Evolutionary conservation across 2,329 filamentous ascomycete genomes (phyloP), one percentile per base, ranked within the genome.

Genomic region (Fusarium sarcochroum): DNA sequence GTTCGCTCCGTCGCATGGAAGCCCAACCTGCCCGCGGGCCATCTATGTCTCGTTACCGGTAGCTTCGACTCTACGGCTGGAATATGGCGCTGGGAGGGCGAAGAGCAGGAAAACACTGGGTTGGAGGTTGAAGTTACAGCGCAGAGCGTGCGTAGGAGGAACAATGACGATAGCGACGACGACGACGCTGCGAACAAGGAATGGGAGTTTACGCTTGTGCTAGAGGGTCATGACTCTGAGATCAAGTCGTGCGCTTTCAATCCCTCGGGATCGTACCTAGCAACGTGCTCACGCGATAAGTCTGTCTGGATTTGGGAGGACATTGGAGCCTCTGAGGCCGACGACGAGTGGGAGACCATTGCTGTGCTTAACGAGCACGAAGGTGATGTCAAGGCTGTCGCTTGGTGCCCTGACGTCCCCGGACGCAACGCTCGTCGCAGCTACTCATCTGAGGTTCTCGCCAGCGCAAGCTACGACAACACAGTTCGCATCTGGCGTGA

Each of bases 231-330:
- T 78, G 96, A 98, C 76, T 93, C 92, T 23, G 96, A 99, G 80
- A 92, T 99, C 83, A 91, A 98, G 83, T 84, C 87, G 30, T 89
- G 95, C 66, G 85, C 88, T 3, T 97, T 94, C 82, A 90, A 87
- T 18, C 90, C 92, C 0, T 88, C 88, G 0, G 92, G 92, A 1
- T 88, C 91, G 64, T 90, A 93, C 73, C 86, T 99, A 6, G 96
- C 96, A 7, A 98, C 94, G 0, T 98, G 94, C 80, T 92, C 90
- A 53, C 87, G 96, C 48, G 96, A 99, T 78, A 98, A 98, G 82
- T 92, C 89, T 17, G 93, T 98, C 18, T 99, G 96, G 96, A 93
- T 99, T 73, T 99, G 96, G 96, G 96, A 99, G 80, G 96, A 98
- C 78, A 87, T 98, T 54, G 87, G 88, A 38, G 81, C 81, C 10